A percentile compares a stretch with the other conserved stretches of the same genome.
Evolutionary conservation across 2,329 filamentous ascomycete genomes (phyloP).

Genomic region (Colletotrichum melonis): DNA sequence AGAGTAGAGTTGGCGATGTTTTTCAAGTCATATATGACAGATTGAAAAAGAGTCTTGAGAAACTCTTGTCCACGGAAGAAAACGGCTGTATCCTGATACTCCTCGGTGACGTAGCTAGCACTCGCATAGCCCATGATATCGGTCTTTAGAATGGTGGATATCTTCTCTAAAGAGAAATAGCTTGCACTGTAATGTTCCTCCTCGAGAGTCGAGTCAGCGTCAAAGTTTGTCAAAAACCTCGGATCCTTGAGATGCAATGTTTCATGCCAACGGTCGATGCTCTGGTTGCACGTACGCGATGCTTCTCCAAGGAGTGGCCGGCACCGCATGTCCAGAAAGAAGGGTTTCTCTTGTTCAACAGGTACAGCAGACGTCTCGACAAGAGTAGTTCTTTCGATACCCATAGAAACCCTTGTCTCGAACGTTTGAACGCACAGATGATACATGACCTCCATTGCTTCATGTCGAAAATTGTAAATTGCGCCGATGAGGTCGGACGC

Average conservation of each 20-base stretch:
- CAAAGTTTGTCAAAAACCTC: not conserved
- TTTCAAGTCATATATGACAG: not conserved
- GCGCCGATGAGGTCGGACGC: not conserved
- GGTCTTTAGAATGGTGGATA: not conserved
- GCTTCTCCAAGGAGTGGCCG: not conserved
- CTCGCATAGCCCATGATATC: not conserved
- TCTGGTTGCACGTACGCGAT: not conserved
- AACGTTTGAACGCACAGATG: constrained; percentile 11
- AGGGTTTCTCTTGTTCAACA: not conserved
- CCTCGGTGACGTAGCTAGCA: not conserved
- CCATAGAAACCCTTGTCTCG: not conserved
- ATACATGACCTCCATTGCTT: not conserved
- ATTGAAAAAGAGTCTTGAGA: not conserved
- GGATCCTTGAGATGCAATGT: not conserved
- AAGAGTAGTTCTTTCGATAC: not conserved
- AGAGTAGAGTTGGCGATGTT: not conserved
- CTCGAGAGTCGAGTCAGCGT: not conserved
- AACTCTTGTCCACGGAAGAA: not conserved
- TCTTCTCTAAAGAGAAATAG: not conserved
- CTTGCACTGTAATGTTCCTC: not conserved
- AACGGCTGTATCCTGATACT: not conserved
- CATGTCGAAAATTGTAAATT: not conserved
- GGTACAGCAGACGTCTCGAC: not conserved
- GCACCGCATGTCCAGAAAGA: not conserved
- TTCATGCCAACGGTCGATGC: not conserved